Evolutionary conservation across 208 protist genomes (phyloP), one percentile per base, ranked within the genome.

Genomic region (Naegleria fowleri): DNA sequence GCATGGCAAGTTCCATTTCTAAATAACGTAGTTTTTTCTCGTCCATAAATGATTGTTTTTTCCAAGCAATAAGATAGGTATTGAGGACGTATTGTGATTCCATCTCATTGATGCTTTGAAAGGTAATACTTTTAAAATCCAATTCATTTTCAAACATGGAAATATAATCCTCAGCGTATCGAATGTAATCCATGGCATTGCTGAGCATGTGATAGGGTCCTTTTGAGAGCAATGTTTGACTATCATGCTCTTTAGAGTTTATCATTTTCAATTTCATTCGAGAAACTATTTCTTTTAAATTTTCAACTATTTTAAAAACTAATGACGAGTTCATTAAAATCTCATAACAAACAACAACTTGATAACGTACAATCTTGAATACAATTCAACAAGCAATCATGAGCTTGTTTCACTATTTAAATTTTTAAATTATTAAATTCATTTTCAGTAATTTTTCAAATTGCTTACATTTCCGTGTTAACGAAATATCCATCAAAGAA

Each of bases 71-170:
- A 0, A 88, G 11, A 58, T 88, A 88, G 29, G 13, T 88, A 58
- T 88, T 88, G 39, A 88, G 41, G 15, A 88, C 85, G 58, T 39
- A 88, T 29, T 25, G 11, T 1, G 13, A 39, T 88, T 88, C 85
- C 33, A 43, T 11, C 55, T 88, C 85, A 29, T 88, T 11, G 0
- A 88, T 22, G 9, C 41, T 58, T 33, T 88, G 39, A 39, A 88
- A 29, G 5, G 40, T 58, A n/a, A 39, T 58, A 33, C 15, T 58
- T 39, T 88, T 88, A 13, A 88, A 40, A 58, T 88, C 85, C 11
- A 58, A 88, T 58, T 88, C 85, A 58, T 88, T 48, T 58, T 88
- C 85, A 16, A 58, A 58, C 85, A 88, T 88, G n/a, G 5, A 7
- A 11, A 85, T 5, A 19, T 85, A 85, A 85, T 16, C 41, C 0